A percentile compares a stretch with the other conserved stretches of the same genome.
These are phyloP conservation scores for Coemansia sp. DNA, from an alignment of 192 early-diverging fungal species.

Conservation along the genomic window DNA sequence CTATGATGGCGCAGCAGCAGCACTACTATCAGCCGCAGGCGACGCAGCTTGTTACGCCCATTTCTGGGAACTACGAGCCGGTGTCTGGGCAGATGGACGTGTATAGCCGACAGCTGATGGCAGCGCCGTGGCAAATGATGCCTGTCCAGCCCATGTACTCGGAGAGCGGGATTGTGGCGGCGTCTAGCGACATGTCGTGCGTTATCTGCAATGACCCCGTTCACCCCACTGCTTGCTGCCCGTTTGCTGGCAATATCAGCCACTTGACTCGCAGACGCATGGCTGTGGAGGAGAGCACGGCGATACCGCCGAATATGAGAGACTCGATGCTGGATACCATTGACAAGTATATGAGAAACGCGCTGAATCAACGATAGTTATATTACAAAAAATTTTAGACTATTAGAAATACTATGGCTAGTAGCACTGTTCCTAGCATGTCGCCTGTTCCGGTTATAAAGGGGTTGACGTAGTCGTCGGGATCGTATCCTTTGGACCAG, in stretches of 20 bases:
- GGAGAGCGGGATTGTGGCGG: not conserved
- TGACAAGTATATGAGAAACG: constrained; percentile 13
- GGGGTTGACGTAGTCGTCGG: constrained; percentile 64
- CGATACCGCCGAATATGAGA: constrained; percentile 10
- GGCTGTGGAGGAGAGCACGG: not conserved
- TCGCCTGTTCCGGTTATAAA: constrained; percentile 68
- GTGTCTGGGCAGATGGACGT: not conserved
- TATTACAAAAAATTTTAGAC: not conserved
- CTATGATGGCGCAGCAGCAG: not conserved
- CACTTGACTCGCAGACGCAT: constrained; percentile 13
- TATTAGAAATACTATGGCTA: constrained; percentile 50
- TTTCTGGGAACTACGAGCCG: not conserved
- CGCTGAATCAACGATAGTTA: not conserved
- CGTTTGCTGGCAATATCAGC: not conserved
- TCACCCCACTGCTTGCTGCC: constrained; percentile 8
- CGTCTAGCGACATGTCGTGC: constrained; percentile 17
- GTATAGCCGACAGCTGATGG: not conserved
- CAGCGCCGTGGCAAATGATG: not conserved
- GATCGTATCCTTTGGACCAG: constrained; percentile 73
- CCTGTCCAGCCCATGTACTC: not conserved
- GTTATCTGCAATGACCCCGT: constrained; percentile 13
- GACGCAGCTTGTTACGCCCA: not conserved
- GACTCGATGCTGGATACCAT: constrained; percentile 15
- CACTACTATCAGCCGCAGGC: not conserved
- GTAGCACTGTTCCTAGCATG: constrained; percentile 63